Conservation (phyloP, 1,284 basidiomycete genomes). For the Erythrobasidium hasegawianum region DNA sequence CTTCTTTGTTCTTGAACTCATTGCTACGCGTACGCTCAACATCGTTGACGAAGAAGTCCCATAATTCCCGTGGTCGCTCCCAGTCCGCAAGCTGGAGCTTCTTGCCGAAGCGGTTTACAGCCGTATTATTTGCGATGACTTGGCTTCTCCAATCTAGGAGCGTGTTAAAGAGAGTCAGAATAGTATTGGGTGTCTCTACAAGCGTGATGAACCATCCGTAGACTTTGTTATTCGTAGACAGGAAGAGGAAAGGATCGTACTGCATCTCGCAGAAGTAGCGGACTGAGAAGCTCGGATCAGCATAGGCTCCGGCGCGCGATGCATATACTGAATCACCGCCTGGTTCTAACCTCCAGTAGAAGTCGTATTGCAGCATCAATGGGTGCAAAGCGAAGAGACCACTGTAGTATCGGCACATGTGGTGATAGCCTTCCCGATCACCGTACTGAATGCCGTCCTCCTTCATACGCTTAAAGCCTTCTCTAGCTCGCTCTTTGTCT, state of each 20-base stretch:
- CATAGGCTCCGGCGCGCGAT: not conserved
- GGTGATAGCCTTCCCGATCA: conserved; percentile 43
- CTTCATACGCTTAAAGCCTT: conserved; percentile 38
- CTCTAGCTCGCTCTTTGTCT: conserved; percentile 31
- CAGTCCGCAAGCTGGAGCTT: conserved; percentile 27
- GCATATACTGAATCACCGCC: conserved; percentile 41
- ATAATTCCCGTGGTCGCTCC: conserved; percentile 42
- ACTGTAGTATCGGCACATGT: conserved; percentile 42
- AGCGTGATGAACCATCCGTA: conserved; percentile 51
- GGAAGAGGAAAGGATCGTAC: conserved; percentile 49
- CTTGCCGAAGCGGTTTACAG: conserved; percentile 9
- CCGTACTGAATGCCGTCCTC: conserved; percentile 41
- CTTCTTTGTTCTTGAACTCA: conserved; percentile 34
- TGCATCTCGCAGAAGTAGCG: conserved; percentile 49
- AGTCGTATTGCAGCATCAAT: conserved; percentile 47
- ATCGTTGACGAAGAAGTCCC: conserved; percentile 47
- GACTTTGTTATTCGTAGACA: conserved; percentile 40
- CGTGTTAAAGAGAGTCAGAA: conserved; percentile 48
- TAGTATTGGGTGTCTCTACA: conserved; percentile 48
- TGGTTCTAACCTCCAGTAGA: conserved; percentile 52
- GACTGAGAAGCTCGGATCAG: no score
- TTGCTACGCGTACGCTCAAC: conserved; percentile 17
- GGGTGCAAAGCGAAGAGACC: conserved; percentile 42
- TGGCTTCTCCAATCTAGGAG: conserved; percentile 45
- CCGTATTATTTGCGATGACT: conserved; percentile 32